Evolutionary conservation across 306 rosid genomes (phyloP), one percentile per base, ranked within the genome.

Genomic region (Quercus glauca): DNA sequence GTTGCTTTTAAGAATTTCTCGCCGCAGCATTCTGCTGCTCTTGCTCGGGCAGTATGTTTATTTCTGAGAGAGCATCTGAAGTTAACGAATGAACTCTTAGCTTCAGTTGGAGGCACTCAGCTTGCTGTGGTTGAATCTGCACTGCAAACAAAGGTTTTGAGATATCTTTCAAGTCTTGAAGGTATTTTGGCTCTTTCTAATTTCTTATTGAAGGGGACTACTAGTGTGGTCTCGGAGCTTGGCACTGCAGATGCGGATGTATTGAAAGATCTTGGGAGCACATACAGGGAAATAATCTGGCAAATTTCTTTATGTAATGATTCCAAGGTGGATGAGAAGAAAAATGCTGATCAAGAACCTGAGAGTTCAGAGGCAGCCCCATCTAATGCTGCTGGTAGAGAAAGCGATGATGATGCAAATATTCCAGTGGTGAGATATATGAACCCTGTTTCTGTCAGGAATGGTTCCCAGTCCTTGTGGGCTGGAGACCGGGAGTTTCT

Each of bases 1-100:
- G 87, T 90, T 81, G 98, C 98, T 80, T 91, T 96, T 84, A 96
- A 96, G 81, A 93, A 90, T 77, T 96, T 96, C 86, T 91, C 99
- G 59, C 97, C 88, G 3, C 99, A 93, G 80, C 99, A 96, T 85
- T 90, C 93, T 77, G 88, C 92, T 80, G 87, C 97, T 55, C 95
- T 96, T 86, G 96, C 99, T 81, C 91, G 93, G 80, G 88, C 93
- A 52, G 92, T 93, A 33, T 96, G 98, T 81, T 86, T 91, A 72
- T 96, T 90, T 75, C 80, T 93, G 86, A 90, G 92, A 85, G 99
- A 91, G 68, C 92, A 81, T 83, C 85, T 96, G 78, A 96, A 91
- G 79, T 91, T 92, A 73, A 93, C 98, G 60, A 95, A 93, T 83
- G 99, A 95, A 73, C 81, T 90, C 71, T 82, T 93, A 83, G 89